These are phyloP conservation scores for Cairneyella variabilis DNA, from an alignment of 495 filamentous ascomycete genomes.

Conservation along the genomic window DNA sequence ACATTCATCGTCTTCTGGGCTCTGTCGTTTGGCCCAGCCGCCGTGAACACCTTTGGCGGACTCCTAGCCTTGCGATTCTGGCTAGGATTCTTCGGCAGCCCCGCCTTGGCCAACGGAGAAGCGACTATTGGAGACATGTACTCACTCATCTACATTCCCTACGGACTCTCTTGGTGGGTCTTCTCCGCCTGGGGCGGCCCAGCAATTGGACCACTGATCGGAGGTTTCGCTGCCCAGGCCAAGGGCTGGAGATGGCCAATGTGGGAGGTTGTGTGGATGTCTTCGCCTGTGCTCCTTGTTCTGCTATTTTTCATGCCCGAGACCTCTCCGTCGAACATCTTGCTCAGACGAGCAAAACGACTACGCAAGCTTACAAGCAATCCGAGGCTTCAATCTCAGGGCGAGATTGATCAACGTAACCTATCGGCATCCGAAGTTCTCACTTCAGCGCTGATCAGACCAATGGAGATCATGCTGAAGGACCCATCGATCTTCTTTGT, in stretches of 20 bases:
- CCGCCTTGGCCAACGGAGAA: conserved; percentile 69
- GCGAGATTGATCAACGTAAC: conserved; percentile 45
- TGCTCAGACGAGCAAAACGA: conserved; percentile 32
- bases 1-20: conserved; percentile 68
- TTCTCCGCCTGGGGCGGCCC: conserved; percentile 37
- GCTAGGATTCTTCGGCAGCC: conserved; percentile 65
- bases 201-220: conserved; percentile 40
- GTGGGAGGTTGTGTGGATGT: conserved; percentile 47
- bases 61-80: conserved; percentile 70
- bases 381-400: conserved; percentile 40
- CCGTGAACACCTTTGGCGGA: conserved; percentile 64
- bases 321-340: conserved; percentile 39
- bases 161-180: conserved; percentile 59
- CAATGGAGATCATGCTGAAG: conserved; percentile 54
- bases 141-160: conserved; percentile 59
- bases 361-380: conserved; percentile 38
- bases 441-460: conserved; percentile 54
- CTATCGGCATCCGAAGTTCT: conserved; percentile 39
- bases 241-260: conserved; percentile 40
- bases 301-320: conserved; percentile 40
- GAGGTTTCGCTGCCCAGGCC: conserved; percentile 33
- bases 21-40: conserved; percentile 67
- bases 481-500: conserved; percentile 59
- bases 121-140: conserved; percentile 77
- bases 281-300: conserved; percentile 36